Conservation (phyloP, 2,329 filamentous ascomycete genomes). For the Cadophora gregata region DNA sequence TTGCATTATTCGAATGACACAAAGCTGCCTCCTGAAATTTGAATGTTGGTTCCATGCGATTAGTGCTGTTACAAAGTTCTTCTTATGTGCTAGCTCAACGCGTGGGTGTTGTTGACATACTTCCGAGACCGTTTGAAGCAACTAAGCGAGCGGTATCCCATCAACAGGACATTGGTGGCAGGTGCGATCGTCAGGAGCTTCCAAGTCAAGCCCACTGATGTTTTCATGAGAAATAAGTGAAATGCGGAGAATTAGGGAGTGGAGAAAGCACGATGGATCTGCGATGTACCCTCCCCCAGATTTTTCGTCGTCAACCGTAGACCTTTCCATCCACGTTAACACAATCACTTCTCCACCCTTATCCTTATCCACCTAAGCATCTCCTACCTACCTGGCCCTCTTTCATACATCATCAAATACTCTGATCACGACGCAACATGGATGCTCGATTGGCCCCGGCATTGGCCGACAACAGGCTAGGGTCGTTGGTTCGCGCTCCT, state of each 20-base stretch:
- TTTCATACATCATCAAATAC: neutral
- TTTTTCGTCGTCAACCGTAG: neutral
- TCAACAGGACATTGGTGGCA: neutral
- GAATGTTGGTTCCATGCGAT: too few relatives aligned
- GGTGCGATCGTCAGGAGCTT: neutral
- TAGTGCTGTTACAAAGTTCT: too few relatives aligned
- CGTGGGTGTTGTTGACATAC: too few relatives aligned
- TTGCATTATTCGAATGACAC: too few relatives aligned
- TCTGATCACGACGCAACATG: too few relatives aligned
- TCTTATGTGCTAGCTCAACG: too few relatives aligned
- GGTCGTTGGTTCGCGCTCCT: conserved; percentile 21
- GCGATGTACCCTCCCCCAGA: neutral
- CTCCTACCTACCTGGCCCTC: neutral
- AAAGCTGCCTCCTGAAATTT: too few relatives aligned
- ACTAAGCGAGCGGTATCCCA: neutral
- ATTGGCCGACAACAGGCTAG: conserved; percentile 12
- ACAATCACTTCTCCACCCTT: neutral
- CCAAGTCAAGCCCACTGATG: neutral
- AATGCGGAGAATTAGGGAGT: neutral
- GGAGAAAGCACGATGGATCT: neutral
- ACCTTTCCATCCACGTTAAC: neutral
- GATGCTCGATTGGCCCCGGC: neutral
- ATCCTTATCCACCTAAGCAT: too few relatives aligned
- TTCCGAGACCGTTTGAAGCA: neutral
- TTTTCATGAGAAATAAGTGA: neutral